Evolutionary conservation across 148 eudicot species (phyloP).

Genomic region (Vaccinium vitisidaea): DNA sequence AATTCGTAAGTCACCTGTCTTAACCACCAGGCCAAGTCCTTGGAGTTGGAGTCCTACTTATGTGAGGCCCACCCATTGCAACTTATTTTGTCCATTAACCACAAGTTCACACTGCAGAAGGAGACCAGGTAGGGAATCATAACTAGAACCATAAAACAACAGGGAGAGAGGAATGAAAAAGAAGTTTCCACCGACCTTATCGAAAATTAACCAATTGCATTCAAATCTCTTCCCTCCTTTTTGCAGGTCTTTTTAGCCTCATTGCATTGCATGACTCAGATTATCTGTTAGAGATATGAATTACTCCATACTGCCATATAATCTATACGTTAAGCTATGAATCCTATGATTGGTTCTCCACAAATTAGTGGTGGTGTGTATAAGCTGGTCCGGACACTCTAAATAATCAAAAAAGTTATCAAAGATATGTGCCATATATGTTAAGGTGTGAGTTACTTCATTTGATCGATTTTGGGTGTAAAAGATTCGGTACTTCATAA

Average conservation of each 20-base stretch:
- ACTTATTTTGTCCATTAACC: neutral
- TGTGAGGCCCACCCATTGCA: neutral
- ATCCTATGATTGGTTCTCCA: neutral
- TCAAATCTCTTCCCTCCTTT: neutral
- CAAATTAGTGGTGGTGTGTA: too few species aligned
- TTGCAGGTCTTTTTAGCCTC: neutral
- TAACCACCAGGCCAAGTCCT: too few species aligned
- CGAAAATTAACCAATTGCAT: neutral
- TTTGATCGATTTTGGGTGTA: too few species aligned
- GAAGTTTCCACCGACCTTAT: conserved; percentile 18
- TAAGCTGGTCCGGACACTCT: neutral
- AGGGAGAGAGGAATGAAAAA: neutral
- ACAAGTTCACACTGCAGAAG: neutral
- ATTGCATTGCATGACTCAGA: neutral
- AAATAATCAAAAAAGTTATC: neutral
- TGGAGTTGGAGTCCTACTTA: too few species aligned
- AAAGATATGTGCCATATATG: too few species aligned
- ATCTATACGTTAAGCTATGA: neutral
- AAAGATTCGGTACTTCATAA: too few species aligned
- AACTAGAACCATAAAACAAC: neutral
- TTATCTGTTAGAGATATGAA: neutral
- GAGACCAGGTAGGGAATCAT: neutral
- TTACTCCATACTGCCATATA: too few species aligned
- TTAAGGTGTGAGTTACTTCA: too few species aligned
- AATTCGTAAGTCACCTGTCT: too few species aligned